Evolutionary conservation across 2,329 filamentous ascomycete genomes (phyloP).

Genomic region (Curvularia eragrostidis): DNA sequence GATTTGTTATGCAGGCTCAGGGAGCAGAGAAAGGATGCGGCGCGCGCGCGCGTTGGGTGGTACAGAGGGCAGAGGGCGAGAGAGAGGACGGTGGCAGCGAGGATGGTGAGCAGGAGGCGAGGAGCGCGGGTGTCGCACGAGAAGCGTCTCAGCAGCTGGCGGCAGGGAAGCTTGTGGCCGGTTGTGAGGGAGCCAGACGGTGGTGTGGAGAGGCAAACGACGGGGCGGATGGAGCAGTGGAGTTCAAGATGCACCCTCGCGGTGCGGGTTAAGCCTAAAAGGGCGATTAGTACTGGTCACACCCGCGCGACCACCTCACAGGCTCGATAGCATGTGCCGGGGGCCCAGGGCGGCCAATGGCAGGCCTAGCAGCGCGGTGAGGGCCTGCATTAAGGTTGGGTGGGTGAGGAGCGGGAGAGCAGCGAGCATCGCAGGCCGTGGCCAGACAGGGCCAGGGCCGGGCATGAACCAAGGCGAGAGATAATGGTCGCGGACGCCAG

Average conservation of each 20-base stretch:
- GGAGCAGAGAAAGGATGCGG: constrained; percentile 28
- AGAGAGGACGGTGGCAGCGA: constrained; percentile 9
- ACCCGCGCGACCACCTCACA: constrained; percentile 24
- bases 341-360: constrained; percentile 7
- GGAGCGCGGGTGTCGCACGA: constrained; percentile 16
- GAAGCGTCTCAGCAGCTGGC: constrained; percentile 19
- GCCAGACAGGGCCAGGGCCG: constrained; percentile 6
- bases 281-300: constrained; percentile 14
- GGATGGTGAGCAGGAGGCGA: constrained; percentile 12
- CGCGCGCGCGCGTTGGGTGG: constrained; percentile 34
- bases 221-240: constrained; percentile 12
- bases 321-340: constrained; percentile 20
- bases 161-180: constrained; percentile 22
- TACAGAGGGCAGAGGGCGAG: constrained; percentile 18
- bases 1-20: constrained; percentile 32
- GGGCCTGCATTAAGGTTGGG: not conserved
- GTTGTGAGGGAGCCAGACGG: constrained; percentile 18
- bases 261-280: constrained; percentile 19
- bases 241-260: constrained; percentile 18
- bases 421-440: not conserved
- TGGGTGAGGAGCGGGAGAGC: constrained; percentile 1
- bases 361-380: constrained; percentile 11
- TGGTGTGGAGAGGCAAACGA: constrained; percentile 20
- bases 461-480: constrained; percentile 14
- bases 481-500: constrained; percentile 7